Base-by-base conservation (phyloP, 192 early-diverging fungal species). In the Helicostylum pulchrum region DNA sequence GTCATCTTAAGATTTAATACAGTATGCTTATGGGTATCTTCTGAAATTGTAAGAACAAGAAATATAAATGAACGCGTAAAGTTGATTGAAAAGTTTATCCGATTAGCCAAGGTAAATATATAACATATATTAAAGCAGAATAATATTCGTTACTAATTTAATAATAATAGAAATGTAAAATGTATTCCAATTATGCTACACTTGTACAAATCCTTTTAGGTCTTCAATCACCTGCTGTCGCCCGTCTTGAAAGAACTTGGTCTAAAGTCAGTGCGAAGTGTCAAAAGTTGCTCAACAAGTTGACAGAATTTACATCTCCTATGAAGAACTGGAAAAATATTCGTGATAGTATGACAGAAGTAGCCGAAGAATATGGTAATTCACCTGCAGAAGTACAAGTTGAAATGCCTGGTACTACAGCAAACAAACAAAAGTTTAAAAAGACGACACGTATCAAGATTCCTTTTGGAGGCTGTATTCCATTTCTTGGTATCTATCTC, bases 81-180 rank as follows among this genome's bases (percentile, higher is more conserved):
- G 36, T 80, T 86, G 11, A 71, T 87, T 23, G 84, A 85, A 53
- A 85, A 86, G 51, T 84, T 86, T 50, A 87, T 87, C 59, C 71
- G 82, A 30, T 76, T 87, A 31, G 86, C 86, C 2, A 76, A 83
- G 55, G 82, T 81, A 75, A 61, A 55, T 39, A 7, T 0, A 34
- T 10, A 21, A 4, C 14, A 4, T 31, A 9, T 30, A 15, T 47
- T 26, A 11, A 23, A 7, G 19, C 34, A 23, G 15, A 55, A 31
- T n/a, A 23, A 23, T 46, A 55, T 65, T 2, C 43, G 1, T 12
- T 4, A 15, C 10, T 20, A 36, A 26, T 19, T 17, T 30, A 39
- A 43, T 34, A 15, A 57, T 3, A 46, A 19, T 52, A 84, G 83
- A 85, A 81, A 66, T 87, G 86, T 36, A 78, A 78, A 44, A 64